Base-by-base conservation (phyloP, 1,139 yeast species). In the Taphrina betulina region DNA sequence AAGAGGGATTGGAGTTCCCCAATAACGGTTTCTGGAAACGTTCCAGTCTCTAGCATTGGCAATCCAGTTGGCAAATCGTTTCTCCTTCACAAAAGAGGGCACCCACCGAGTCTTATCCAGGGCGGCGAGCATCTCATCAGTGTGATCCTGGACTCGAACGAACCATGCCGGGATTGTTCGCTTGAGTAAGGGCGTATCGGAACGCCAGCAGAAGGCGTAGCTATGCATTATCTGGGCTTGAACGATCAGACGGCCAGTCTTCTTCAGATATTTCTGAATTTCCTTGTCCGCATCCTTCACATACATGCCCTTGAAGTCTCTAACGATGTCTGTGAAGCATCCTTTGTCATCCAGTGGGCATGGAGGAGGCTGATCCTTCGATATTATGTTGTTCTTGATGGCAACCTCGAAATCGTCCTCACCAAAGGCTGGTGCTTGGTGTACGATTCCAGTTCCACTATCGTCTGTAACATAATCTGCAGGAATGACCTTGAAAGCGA, bases 181-280 rank as follows among this genome's bases (percentile, higher is more conserved):
- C 77, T 92, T 94, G 65, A 92, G 73, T 71, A 92, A 81, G 53
- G 99, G 99, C 37, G 99, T 94, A 70, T 92, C 98, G 2, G 97
- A 90, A 79, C 99, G 85, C 99, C 99, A 92, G 76, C 99, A 92
- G 83, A 92, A 92, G 66, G 99, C 98, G 72, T 92, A 92, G 71
- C 95, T 85, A 78, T 92, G 99, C 75, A 83, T 82, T 62, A 92
- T 77, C 76, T 92, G 97, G 45, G 88, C 76, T 60, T 82, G 84
- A 50, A 83, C 80, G 64, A 92, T 75, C 43, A 94, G 65, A 65
- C 85, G 80, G 53, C 95, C 97, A 42, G 77, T 72, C 58, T 81
- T 88, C 61, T 94, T 86, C 69, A 92, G 78, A 63, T 77, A 74
- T 73, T 89, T 90, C 71, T 92, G 89, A 68, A 92, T 90, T 67